Conservation (phyloP, 345 rosid species). For the Citrus sinensis region DNA sequence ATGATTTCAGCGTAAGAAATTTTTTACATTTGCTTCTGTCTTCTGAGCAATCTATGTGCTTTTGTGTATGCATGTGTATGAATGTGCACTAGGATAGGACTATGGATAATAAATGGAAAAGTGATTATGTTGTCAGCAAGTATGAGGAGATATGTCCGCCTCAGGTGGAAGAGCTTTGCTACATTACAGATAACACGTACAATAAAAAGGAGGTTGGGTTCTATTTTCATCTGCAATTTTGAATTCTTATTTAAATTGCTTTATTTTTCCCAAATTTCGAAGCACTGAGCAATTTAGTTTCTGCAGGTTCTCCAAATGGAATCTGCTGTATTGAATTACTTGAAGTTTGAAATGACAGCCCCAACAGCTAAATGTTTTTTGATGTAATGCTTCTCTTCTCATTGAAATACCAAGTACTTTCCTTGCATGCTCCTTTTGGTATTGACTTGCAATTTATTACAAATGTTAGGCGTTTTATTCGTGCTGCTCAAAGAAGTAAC, state of each 20-base stretch:
- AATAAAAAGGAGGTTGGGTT: slow-evolving; percentile 64
- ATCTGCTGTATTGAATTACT: slow-evolving; percentile 68
- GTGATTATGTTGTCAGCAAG: slow-evolving; percentile 46
- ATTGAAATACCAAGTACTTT: background rate
- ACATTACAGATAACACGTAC: slow-evolving; percentile 88
- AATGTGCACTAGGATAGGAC: background rate
- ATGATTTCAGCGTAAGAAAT: slow-evolving; percentile 88
- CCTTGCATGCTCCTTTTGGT: background rate
- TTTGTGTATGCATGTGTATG: background rate
- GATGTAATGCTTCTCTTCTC: slow-evolving; percentile 40
- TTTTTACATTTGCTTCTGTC: background rate
- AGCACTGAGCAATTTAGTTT: background rate
- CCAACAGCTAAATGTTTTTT: slow-evolving; percentile 85
- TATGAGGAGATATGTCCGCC: slow-evolving; percentile 91
- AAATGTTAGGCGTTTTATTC: slow-evolving; percentile 24
- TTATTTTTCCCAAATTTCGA: background rate
- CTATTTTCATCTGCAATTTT: background rate
- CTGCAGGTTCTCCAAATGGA: slow-evolving; percentile 86
- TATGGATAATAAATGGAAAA: slow-evolving; percentile 6
- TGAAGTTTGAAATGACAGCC: slow-evolving; percentile 86
- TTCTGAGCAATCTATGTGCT: background rate
- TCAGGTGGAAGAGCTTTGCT: slow-evolving; percentile 84
- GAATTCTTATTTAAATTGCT: background rate
- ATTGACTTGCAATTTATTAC: background rate
- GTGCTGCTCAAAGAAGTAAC: slow-evolving; percentile 20